Conservation (phyloP, 2,329 filamentous ascomycete species). For the Colletotrichum abscissum region DNA sequence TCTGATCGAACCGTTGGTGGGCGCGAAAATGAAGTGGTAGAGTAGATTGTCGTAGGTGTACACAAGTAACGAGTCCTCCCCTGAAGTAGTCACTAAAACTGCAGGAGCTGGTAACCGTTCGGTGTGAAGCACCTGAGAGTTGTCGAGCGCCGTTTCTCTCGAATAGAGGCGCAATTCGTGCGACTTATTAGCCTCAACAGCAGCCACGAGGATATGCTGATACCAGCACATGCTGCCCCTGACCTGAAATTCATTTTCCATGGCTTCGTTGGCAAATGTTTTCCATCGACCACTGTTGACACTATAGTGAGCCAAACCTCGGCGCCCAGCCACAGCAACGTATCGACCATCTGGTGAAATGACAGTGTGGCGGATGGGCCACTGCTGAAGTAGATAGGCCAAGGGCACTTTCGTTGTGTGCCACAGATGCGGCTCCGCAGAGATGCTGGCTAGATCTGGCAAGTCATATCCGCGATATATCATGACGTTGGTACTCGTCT, state of each 20-base stretch:
- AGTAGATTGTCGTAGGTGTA: conserved; percentile 98
- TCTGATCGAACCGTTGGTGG: conserved; percentile 74
- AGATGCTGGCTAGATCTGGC: conserved; percentile 89
- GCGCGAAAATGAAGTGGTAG: conserved; percentile 92
- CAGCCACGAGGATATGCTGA: conserved; percentile 92
- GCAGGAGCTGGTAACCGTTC: conserved; percentile 86
- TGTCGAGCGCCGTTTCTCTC: conserved; percentile 82
- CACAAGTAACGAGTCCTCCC: conserved; percentile 92
- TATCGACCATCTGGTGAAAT: conserved; percentile 94
- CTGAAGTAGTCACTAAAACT: conserved; percentile 89
- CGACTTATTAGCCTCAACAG: conserved; percentile 85
- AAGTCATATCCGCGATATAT: conserved; percentile 94
- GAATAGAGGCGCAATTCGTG: conserved; percentile 95
- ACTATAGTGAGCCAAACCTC: conserved; percentile 95
- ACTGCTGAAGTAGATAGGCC: conserved; percentile 88
- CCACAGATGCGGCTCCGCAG: conserved; percentile 94
- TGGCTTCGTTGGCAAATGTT: conserved; percentile 82
- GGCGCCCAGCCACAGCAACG: conserved; percentile 92
- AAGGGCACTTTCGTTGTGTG: conserved; percentile 89
- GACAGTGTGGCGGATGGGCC: conserved; percentile 89
- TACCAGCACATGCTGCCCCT: conserved; percentile 99
- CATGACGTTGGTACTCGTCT: conserved; percentile 89
- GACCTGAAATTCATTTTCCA: conserved; percentile 92
- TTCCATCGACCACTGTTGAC: conserved; percentile 96
- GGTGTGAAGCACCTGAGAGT: conserved; percentile 77